Percentiles rank a stretch among this genome's conserved stretches.
Conservation (phyloP, 1,139 yeast species). For the Meyerozyma elateridarum region DNA sequence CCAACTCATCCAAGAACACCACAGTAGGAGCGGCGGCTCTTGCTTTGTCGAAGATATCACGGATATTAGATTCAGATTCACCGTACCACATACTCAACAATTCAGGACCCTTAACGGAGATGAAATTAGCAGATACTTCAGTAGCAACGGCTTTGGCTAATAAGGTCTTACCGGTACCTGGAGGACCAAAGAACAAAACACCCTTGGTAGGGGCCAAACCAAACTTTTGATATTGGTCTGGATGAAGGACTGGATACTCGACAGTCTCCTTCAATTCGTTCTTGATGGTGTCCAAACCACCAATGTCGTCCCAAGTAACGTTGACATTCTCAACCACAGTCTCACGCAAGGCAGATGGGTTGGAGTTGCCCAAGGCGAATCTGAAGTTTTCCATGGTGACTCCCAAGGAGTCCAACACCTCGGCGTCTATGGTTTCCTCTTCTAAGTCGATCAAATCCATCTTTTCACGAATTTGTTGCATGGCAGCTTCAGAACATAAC, state of each 20-base stretch:
- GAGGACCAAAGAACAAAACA: constrained; percentile 97
- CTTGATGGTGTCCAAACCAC: constrained; percentile 94
- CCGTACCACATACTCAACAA: constrained; percentile 98
- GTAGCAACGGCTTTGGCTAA: constrained; percentile 98
- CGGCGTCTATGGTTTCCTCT: constrained; percentile 97
- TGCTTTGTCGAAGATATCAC: constrained; percentile 97
- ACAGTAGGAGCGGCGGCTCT: constrained; percentile 99
- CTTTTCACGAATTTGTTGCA: constrained; percentile 94
- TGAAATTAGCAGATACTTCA: constrained; percentile 94
- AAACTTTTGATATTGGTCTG: constrained; percentile 96
- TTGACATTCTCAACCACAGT: constrained; percentile 98
- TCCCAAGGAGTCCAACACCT: constrained; percentile 91
- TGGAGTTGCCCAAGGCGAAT: constrained; percentile 95
- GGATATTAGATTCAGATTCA: constrained; percentile 94
- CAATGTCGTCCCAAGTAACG: constrained; percentile 97
- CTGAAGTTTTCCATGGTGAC: constrained; percentile 99
- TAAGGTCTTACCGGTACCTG: constrained; percentile 98
- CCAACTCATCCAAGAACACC: constrained; percentile 94
- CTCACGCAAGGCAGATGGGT: constrained; percentile 98
- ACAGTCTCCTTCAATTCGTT: constrained; percentile 97
- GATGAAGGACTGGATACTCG: constrained; percentile 97
- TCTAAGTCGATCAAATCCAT: constrained; percentile 97
- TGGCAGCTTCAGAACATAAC: constrained; percentile 96
- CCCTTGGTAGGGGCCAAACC: constrained; percentile 98
- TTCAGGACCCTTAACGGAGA: constrained; percentile 96